Percentiles rank a stretch among this genome's conserved stretches.
These are phyloP conservation scores for Hysterangium stoloniferum DNA, from an alignment of 768 basidiomycete species.

Conservation along the genomic window DNA sequence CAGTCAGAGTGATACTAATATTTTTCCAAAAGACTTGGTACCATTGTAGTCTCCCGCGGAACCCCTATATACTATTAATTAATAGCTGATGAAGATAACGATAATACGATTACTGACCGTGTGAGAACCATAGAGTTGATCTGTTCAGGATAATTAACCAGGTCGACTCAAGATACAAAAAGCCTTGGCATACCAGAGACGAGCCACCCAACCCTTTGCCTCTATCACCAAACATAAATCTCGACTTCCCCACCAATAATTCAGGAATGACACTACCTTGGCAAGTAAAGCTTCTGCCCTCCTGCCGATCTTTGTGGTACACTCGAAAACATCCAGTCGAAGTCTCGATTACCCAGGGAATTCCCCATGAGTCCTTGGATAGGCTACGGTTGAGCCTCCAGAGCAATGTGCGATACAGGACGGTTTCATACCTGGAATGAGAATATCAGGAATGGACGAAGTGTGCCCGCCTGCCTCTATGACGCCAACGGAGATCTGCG, in stretches of 20 bases:
- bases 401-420: background rate
- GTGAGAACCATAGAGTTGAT: background rate
- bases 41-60: background rate
- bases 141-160: background rate
- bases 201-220: background rate
- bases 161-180: background rate
- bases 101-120: background rate
- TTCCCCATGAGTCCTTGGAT: background rate
- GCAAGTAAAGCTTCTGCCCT: background rate
- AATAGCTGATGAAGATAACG: background rate
- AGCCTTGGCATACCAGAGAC: background rate
- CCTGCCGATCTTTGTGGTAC: background rate
- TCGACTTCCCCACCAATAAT: background rate
- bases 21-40: background rate
- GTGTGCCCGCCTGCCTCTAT: slow-evolving; percentile 33
- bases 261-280: background rate
- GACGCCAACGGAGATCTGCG: slow-evolving; percentile 35
- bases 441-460: background rate
- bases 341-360: background rate
- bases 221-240: background rate
- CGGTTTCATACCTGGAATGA: background rate
- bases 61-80: background rate
- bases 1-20: background rate
- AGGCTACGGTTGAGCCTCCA: background rate
- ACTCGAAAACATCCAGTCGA: background rate